These are phyloP conservation scores for Macrotyloma uniflorum DNA, from an alignment of 306 rosid genomes.

Conservation along the genomic window DNA sequence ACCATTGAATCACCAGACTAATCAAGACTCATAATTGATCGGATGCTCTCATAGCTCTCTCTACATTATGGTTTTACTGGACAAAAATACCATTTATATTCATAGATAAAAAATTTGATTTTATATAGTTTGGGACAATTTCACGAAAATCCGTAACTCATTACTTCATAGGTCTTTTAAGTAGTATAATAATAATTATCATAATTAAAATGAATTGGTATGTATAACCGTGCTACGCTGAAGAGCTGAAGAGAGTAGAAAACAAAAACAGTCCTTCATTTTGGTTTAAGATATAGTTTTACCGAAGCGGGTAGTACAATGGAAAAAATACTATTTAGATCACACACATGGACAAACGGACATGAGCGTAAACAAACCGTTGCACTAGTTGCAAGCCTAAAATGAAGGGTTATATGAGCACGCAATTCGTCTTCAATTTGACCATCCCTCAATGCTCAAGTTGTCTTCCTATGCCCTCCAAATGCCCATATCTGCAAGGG, in stretches of 20 bases:
- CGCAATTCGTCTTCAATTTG: slow-evolving; percentile 15
- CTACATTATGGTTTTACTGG: not conserved
- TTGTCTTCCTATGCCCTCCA: slow-evolving; percentile 48
- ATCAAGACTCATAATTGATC: not conserved
- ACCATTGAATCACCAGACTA: not conserved
- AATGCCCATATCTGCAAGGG: slow-evolving; percentile 50
- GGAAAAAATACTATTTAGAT: slow-evolving; percentile 29
- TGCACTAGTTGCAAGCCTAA: slow-evolving; percentile 25
- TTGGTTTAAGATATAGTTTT: slow-evolving; percentile 31
- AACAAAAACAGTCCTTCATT: slow-evolving; percentile 29
- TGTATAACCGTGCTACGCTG: not conserved
- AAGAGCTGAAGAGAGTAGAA: slow-evolving; percentile 12
- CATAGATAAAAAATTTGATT: not conserved
- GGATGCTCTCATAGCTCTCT: not conserved
- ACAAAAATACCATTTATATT: not conserved
- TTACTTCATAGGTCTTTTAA: not conserved
- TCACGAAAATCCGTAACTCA: not conserved
- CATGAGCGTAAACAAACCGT: slow-evolving; percentile 24
- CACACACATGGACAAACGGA: slow-evolving; percentile 31
- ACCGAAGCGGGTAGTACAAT: slow-evolving; percentile 1
- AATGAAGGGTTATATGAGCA: slow-evolving; percentile 6
- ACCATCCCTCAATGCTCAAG: slow-evolving; percentile 10
- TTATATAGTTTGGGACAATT: not conserved
- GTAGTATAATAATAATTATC: not conserved
- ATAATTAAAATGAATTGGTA: not conserved